phyloP scores from a whole-genome alignment of 805 yeast genomes.

The Monosporozyma siamensis region DNA sequence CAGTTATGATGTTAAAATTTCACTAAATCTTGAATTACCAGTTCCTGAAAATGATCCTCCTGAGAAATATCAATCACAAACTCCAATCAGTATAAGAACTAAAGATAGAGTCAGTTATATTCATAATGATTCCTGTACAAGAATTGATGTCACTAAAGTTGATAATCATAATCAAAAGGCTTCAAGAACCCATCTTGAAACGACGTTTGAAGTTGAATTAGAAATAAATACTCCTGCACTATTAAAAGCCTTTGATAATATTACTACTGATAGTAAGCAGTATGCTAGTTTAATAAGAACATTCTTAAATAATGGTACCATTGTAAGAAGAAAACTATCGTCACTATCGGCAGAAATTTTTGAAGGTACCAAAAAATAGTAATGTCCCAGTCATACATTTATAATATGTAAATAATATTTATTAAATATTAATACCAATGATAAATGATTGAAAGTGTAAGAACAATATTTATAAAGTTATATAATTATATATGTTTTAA shows the following conservation, averaged over 20 bases:
- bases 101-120: conserved; percentile 66
- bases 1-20: conserved; percentile 65
- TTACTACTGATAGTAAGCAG: conserved; percentile 39
- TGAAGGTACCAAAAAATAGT: conserved; percentile 29
- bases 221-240: conserved; percentile 41
- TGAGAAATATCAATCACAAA: conserved; percentile 43
- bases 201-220: conserved; percentile 40
- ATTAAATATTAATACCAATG: no score
- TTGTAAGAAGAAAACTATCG: conserved; percentile 31
- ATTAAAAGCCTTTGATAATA: conserved; percentile 33
- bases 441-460: no score
- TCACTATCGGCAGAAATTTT: conserved; percentile 29
- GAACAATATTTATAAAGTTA: neutral
- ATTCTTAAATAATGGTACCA: conserved; percentile 51
- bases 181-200: conserved; percentile 20
- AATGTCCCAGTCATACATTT: neutral
- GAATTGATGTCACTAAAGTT: conserved; percentile 65
- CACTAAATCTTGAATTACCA: conserved; percentile 72
- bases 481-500: neutral
- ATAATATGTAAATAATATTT: no score
- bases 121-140: conserved; percentile 66
- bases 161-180: conserved; percentile 20
- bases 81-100: conserved; percentile 49
- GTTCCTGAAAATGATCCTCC: conserved; percentile 42
- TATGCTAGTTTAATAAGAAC: conserved; percentile 52